Evolutionary conservation across 495 filamentous ascomycete genomes (phyloP).

Genomic region (Durotheca rogersii): DNA sequence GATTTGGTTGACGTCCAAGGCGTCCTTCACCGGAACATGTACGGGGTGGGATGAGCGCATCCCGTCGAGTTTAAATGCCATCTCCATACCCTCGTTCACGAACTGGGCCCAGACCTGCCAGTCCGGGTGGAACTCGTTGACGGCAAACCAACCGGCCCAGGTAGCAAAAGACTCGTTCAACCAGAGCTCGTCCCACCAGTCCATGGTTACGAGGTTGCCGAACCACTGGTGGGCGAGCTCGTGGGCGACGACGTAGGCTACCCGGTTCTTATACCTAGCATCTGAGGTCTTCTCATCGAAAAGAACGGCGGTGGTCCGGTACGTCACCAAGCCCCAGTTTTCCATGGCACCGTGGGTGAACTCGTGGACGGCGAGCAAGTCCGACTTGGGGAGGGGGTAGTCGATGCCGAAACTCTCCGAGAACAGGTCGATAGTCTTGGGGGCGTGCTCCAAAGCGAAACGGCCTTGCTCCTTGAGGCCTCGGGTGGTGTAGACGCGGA

Average conservation of each 20-base stretch:
- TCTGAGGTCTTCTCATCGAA: slow-evolving; percentile 92
- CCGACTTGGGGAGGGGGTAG: slow-evolving; percentile 93
- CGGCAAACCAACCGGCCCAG: slow-evolving; percentile 94
- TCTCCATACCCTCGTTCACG: slow-evolving; percentile 87
- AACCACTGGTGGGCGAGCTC: slow-evolving; percentile 99
- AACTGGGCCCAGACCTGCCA: slow-evolving; percentile 97
- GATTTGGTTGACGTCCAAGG: slow-evolving; percentile 92
- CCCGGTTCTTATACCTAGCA: slow-evolving; percentile 79
- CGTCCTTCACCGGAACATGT: slow-evolving; percentile 86
- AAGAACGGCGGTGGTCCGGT: slow-evolving; percentile 87
- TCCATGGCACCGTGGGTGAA: slow-evolving; percentile 68
- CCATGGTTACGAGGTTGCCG: slow-evolving; percentile 90
- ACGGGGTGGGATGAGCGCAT: slow-evolving; percentile 92
- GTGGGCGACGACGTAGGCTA: slow-evolving; percentile 93
- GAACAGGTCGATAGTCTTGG: slow-evolving; percentile 90
- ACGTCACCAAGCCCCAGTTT: slow-evolving; percentile 96
- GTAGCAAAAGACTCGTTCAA: slow-evolving; percentile 97
- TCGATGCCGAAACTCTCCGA: slow-evolving; percentile 93
- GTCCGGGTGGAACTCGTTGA: slow-evolving; percentile 87
- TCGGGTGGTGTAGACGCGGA: slow-evolving; percentile 90
- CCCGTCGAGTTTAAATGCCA: slow-evolving; percentile 83
- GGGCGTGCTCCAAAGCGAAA: slow-evolving; percentile 82
- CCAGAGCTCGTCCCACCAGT: slow-evolving; percentile 95
- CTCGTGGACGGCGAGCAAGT: slow-evolving; percentile 94
- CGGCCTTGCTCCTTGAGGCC: slow-evolving; percentile 85